These are phyloP conservation scores for Sphagnum magellanicum DNA, from an alignment of 228 moss, liverwort and hornwort genomes.

Conservation along the genomic window DNA sequence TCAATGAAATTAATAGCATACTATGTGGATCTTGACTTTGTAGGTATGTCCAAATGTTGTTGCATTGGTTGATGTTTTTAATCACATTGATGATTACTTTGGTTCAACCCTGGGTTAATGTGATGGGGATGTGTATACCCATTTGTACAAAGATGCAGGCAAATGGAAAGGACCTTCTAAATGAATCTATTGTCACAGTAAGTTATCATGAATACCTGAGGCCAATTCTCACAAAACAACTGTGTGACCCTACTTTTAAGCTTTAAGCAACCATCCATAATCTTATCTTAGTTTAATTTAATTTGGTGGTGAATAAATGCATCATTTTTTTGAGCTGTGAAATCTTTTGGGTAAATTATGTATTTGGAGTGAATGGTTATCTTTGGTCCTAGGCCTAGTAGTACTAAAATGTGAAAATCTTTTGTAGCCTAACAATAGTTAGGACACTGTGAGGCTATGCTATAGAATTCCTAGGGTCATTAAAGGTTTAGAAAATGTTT, in stretches of 20 bases:
- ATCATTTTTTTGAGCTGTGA: too few species aligned
- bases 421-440: too few species aligned
- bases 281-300: too few species aligned
- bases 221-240: slow-evolving; percentile 62
- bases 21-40: background rate
- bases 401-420: too few species aligned
- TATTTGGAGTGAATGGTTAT: too few species aligned
- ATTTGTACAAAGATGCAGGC: slow-evolving; percentile 66
- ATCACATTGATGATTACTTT: slow-evolving; percentile 79
- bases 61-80: slow-evolving; percentile 89
- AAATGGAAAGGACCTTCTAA: slow-evolving; percentile 40
- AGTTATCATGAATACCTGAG: slow-evolving; percentile 79
- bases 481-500: too few species aligned
- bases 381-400: too few species aligned
- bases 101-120: slow-evolving; percentile 83
- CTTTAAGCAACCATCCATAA: slow-evolving; percentile 8
- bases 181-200: slow-evolving; percentile 58
- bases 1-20: too few species aligned
- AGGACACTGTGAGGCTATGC: too few species aligned
- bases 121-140: slow-evolving; percentile 91
- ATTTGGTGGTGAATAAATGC: too few species aligned
- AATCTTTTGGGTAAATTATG: too few species aligned
- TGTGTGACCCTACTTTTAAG: slow-evolving; percentile 47
- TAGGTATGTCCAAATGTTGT: slow-evolving; percentile 92
- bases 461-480: too few species aligned